Evolutionary conservation across 148 eudicot species (phyloP), one percentile per base, ranked within the genome.

Genomic region (Beta vulgaris): DNA sequence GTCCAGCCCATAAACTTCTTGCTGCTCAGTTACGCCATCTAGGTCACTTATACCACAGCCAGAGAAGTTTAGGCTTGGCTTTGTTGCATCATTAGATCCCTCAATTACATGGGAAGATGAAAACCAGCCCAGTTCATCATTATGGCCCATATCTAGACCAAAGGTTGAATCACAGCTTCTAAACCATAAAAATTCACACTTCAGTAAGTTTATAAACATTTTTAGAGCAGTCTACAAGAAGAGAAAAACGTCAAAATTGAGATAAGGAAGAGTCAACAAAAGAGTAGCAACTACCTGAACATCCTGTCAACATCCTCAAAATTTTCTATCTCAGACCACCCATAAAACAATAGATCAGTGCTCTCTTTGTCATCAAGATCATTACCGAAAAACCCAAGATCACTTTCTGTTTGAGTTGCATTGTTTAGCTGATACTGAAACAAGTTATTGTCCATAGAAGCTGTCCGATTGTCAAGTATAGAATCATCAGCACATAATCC

Each of bases 271-370:
- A 34, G 62, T 67, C 42, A 28, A 39, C 51, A 39, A 35, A 21
- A 37, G 68, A 62, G 57, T 55, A 81, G 48, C 26, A 39, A 81
- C 64, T 90, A 95, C 99, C 99, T 92, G 73, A 95, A 88, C 90
- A 95, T 89, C 85, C 81, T 80, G 85, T 95, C 97, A 61, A 95
- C 92, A 80, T 95, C 99, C 77, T 95, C 96, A 78, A 95, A 89
- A 75, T 87, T 92, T 68, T 83, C 93, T 43, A 95, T 85, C 21
- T 90, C 92, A 57, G 89, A 84, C 99, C 99, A 95, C 44, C 78
- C 84, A 79, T 88, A 90, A 67, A 70, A 83, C 74, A 87, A 81
- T 51, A 86, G 79, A 74, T 93, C 98, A 72, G 74, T 74, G 83
- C 86, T 84, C 58, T 83, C 90, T 79, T 90, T 86, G 53, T 72